Evolutionary conservation across 2,329 filamentous ascomycete species (phyloP), one percentile per base, ranked within the genome.

Genomic region (Stemphylium lycopersici): DNA sequence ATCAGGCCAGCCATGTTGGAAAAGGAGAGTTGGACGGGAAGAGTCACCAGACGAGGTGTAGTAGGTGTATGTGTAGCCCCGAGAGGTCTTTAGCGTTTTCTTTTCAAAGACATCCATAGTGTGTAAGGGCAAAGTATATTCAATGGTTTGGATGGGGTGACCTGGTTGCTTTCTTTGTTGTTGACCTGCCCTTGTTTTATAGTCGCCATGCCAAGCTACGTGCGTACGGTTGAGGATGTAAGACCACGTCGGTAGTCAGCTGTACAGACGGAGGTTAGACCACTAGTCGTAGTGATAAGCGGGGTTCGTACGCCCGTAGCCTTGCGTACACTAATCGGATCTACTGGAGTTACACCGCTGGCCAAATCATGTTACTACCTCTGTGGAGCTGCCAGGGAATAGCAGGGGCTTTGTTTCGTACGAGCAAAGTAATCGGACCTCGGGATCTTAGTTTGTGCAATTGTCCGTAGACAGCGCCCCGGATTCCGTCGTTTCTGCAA

Each of bases 1-100:
- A 57, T 82, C 80, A 4, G 82, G 81, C 61, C 78, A 84, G 52
- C 82, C 82, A 67, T 84, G 82, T 15, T 78, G 83, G 49, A 72
- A 61, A 48, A 72, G 42, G 12, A 72, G 59, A 6, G 67, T 59
- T 6, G 68, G 67, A 0, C 62, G 56, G 5, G 66, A 62, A 4
- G 55, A 55, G 45, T 63, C 54, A 33, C 63, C 65, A 6, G 59
- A 42, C 5, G 51, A 49, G 6, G 58, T 56, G 48, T 69, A 72
- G 60, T 71, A 72, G 10, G 62, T 68, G 45, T 72, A 72, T 8
- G 63, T 69, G 46, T 62, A 63, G 11, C 64, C 65, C 22, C 66
- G 57, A 1, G 64, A 65, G 37, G 64, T 67, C 26, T 62, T 68
- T 8, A 71, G 39, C 2, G 65, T 68, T 38, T 71, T 70, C 38